Evolutionary conservation across 805 yeast genomes (phyloP).

Genomic region (Candida bentonensis): DNA sequence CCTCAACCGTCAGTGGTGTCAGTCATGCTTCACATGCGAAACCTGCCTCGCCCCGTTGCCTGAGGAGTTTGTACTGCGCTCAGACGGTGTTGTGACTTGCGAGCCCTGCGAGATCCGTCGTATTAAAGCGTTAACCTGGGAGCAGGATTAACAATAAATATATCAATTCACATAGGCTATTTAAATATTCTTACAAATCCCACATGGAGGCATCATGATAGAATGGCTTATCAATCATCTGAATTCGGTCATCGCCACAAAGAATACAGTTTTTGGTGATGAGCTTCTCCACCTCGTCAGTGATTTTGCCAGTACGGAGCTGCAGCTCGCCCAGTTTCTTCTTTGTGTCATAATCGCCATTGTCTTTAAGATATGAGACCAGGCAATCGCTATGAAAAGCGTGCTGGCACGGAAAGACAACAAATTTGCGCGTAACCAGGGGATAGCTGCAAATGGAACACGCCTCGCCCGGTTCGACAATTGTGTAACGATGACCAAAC

Average conservation of each 20-base stretch:
- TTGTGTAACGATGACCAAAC: conserved; percentile 37
- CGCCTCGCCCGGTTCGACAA: conserved; percentile 71
- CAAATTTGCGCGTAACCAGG: conserved; percentile 56
- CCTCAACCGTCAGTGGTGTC: conserved; percentile 19
- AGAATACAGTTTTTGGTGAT: conserved; percentile 55
- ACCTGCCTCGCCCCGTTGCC: conserved; percentile 16
- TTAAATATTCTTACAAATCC: conserved; percentile 5
- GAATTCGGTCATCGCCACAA: conserved; percentile 69
- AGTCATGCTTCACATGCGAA: conserved; percentile 19
- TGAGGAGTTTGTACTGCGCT: conserved; percentile 18
- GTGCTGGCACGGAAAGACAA: conserved; percentile 82
- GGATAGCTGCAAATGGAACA: conserved; percentile 63
- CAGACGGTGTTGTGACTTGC: conserved; percentile 20
- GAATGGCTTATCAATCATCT: conserved; percentile 53
- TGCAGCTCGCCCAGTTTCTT: conserved; percentile 8
- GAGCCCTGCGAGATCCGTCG: conserved; percentile 13
- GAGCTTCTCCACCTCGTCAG: conserved; percentile 36
- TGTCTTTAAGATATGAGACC: conserved; percentile 41
- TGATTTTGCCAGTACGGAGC: conserved; percentile 14
- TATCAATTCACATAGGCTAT: conserved; percentile 2
- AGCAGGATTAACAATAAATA: conserved; percentile 1
- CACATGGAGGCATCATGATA: conserved; percentile 12
- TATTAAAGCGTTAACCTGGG: conserved; percentile 13
- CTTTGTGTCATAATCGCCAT: conserved; percentile 47
- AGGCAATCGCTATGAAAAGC: conserved; percentile 82